Evolutionary conservation across 1,284 basidiomycete species (phyloP).

Genomic region (Trichosporon sp.): DNA sequence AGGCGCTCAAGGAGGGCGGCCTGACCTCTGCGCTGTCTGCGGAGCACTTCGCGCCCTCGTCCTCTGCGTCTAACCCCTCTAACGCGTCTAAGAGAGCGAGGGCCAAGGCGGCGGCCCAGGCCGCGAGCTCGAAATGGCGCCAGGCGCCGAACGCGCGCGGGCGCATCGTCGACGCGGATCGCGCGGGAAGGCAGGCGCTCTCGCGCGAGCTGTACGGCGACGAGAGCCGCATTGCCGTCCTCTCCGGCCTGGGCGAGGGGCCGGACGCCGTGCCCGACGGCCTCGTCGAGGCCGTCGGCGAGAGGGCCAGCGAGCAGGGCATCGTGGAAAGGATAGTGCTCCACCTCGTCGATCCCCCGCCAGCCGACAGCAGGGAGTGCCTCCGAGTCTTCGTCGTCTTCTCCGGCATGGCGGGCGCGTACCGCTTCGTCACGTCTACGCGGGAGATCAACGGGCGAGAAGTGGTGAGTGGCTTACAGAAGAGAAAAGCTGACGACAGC

Average conservation of each 20-base stretch:
- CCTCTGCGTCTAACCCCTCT: background rate
- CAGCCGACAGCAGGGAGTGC: constrained; percentile 60
- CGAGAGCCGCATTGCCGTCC: constrained; percentile 76
- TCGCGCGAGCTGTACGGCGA: constrained; percentile 76
- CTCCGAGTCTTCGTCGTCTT: constrained; percentile 82
- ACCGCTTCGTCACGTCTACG: constrained; percentile 87
- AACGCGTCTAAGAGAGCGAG: constrained; percentile 39
- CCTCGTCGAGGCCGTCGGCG: constrained; percentile 75
- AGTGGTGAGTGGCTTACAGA: constrained; percentile 53
- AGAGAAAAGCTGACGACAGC: constrained; percentile 23
- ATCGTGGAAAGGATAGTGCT: constrained; percentile 83
- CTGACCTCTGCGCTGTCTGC: constrained; percentile 82
- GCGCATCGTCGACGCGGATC: constrained; percentile 79
- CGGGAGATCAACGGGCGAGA: constrained; percentile 81
- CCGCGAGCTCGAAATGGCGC: constrained; percentile 43
- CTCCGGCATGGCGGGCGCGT: constrained; percentile 82
- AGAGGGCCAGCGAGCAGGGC: constrained; percentile 30
- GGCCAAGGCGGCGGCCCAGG: constrained; percentile 39
- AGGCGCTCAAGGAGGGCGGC: constrained; percentile 76
- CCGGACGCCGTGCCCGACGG: constrained; percentile 82
- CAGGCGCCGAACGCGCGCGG: constrained; percentile 58
- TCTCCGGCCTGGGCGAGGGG: constrained; percentile 78
- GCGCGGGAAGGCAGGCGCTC: constrained; percentile 66
- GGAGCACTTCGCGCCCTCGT: constrained; percentile 53
- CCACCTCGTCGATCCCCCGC: constrained; percentile 65